phyloP scores from a whole-genome alignment of 179 eudicot species.

The Patellifolia procumbens region DNA sequence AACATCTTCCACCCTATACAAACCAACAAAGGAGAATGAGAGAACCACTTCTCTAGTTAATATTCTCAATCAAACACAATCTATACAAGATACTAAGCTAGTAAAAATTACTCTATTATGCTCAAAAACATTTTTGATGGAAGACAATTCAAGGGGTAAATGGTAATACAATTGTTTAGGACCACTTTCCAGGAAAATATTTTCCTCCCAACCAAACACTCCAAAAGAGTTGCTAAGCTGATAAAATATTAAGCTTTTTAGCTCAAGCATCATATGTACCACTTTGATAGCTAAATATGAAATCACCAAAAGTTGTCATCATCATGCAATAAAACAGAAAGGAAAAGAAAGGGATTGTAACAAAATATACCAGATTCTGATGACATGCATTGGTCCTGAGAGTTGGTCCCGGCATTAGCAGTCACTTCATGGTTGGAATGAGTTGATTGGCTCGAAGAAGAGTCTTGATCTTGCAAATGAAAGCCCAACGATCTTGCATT shows the following conservation, averaged over 20 bases:
- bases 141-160: too few species aligned
- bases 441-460: constrained; percentile 48
- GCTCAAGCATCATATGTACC: too few species aligned
- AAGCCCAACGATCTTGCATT: constrained; percentile 32
- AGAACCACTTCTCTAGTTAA: too few species aligned
- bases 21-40: too few species aligned
- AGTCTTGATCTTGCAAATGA: constrained; percentile 40
- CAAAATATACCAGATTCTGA: constrained; percentile 61
- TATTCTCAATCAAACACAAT: too few species aligned
- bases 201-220: too few species aligned
- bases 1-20: too few species aligned
- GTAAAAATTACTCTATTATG: too few species aligned
- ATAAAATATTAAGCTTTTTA: not conserved
- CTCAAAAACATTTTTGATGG: too few species aligned
- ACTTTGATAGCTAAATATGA: not conserved
- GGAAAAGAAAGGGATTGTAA: not conserved
- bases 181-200: too few species aligned
- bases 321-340: not conserved
- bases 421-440: constrained; percentile 48
- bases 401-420: constrained; percentile 41
- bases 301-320: not conserved
- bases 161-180: too few species aligned
- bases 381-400: constrained; percentile 72
- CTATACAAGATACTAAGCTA: too few species aligned
- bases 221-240: not conserved